Evolutionary conservation across 2,329 filamentous ascomycete species (phyloP), one percentile per base, ranked within the genome.

Genomic region (Fusarium keratoplasticum): DNA sequence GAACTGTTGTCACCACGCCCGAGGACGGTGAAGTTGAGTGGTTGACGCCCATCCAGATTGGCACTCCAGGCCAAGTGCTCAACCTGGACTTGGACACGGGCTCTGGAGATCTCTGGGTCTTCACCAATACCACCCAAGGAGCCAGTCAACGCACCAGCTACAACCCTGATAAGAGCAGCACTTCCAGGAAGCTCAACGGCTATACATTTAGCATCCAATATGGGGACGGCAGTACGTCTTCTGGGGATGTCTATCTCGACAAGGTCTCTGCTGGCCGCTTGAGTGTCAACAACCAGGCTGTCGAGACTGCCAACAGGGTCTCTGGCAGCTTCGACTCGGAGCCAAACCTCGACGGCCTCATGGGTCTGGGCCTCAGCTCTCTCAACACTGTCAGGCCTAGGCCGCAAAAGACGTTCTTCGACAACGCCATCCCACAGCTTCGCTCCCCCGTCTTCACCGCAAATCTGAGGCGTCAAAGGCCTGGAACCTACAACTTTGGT

Each of bases 401-500:
- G 2, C 69, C 80, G 58, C 84, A 87, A 63, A 83, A 82, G 61
- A 87, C 85, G 0, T 87, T 86, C 57, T 84, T 84, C 57, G 83
- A 81, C n/a, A 85, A 78, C 31, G 78, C 79, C 31, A 60, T 64
- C 20, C 36, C 66, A 0, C 66, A 60, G n/a, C 72, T 81, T 4
- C 61, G 69, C 10, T 31, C 61, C 1, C 64, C 70, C 2, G 83
- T 95, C 44, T 93, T 95, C 83, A 94, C 93, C 0, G 92, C 91
- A 27, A 88, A 92, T 69, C 86, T 96, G 52, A 89, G 89, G 78
- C 87, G 89, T 73, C 85, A 77, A 40, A 71, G 76, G 14, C 72
- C 80, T 3, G 93, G 93, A 54, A 87, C 88, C 33, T 95, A 94
- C 83, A 91, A 94, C 79, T 95, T 95, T 77, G 94, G 94, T 69